Percentiles rank a stretch among this genome's conserved stretches.
phyloP scores from a whole-genome alignment of 306 rosid species.

The Pterocarpus santalinus region DNA sequence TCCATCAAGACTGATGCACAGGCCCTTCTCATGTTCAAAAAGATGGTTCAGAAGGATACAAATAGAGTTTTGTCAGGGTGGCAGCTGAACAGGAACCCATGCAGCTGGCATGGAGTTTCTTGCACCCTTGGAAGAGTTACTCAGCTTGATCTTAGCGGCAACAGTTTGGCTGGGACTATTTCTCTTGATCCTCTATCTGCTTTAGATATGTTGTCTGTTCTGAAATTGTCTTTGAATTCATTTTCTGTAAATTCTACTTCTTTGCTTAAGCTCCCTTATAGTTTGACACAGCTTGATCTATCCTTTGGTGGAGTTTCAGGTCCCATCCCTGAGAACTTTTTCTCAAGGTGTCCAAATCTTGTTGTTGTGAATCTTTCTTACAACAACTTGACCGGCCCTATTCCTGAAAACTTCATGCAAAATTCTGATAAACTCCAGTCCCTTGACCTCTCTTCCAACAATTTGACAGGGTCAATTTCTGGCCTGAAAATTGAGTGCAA shows the following conservation, averaged over 20 bases:
- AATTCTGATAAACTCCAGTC: slow-evolving; percentile 67
- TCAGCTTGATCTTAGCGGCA: slow-evolving; percentile 71
- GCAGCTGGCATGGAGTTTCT: slow-evolving; percentile 87
- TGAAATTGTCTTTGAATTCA: slow-evolving; percentile 68
- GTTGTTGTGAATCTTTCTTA: slow-evolving; percentile 69
- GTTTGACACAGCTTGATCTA: slow-evolving; percentile 79
- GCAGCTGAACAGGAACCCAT: slow-evolving; percentile 65
- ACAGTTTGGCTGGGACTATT: slow-evolving; percentile 57
- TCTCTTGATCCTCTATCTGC: slow-evolving; percentile 72
- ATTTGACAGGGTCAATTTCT: slow-evolving; percentile 80
- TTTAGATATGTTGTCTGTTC: slow-evolving; percentile 71
- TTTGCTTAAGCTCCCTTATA: slow-evolving; percentile 79
- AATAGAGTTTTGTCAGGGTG: slow-evolving; percentile 69
- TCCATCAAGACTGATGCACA: slow-evolving; percentile 75
- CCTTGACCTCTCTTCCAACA: slow-evolving; percentile 86
- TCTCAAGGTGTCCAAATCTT: slow-evolving; percentile 81
- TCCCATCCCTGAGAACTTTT: slow-evolving; percentile 67
- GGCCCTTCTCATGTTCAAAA: slow-evolving; percentile 79
- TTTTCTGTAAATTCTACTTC: slow-evolving; percentile 80
- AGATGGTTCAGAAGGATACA: slow-evolving; percentile 74
- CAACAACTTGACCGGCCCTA: slow-evolving; percentile 79
- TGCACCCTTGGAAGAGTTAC: slow-evolving; percentile 77
- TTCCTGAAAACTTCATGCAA: slow-evolving; percentile 68
- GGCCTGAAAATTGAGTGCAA: slow-evolving; percentile 66
- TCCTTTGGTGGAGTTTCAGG: slow-evolving; percentile 74